Conservation (phyloP, 2,329 filamentous ascomycete genomes). For the Pseudogymnoascus verrucosus region DNA sequence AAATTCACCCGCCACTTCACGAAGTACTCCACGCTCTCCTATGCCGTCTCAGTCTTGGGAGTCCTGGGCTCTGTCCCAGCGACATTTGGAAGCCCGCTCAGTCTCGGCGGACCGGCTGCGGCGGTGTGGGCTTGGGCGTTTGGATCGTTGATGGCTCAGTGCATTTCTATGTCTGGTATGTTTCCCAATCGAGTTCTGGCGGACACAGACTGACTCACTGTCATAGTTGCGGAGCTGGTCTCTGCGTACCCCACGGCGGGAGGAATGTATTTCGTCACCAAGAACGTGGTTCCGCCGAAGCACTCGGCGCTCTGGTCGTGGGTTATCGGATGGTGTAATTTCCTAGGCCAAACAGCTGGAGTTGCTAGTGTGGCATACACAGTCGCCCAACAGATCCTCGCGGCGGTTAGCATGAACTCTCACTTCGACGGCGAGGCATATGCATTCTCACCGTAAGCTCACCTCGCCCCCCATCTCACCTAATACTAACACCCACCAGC, state of each 20-base stretch:
- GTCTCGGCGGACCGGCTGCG: constrained; percentile 52
- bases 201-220: background rate
- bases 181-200: background rate
- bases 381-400: constrained; percentile 56
- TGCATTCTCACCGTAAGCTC: constrained; percentile 47
- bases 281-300: constrained; percentile 52
- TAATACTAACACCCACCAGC: constrained; percentile 27
- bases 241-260: constrained; percentile 60
- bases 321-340: constrained; percentile 61
- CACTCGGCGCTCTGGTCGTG: constrained; percentile 56
- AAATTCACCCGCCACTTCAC: constrained; percentile 56
- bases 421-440: constrained; percentile 40
- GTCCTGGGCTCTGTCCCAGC: constrained; percentile 58
- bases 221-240: constrained; percentile 52
- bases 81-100: constrained; percentile 51
- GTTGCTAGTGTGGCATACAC: constrained; percentile 56
- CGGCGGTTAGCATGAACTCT: constrained; percentile 54
- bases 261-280: constrained; percentile 62
- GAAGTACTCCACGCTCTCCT: constrained; percentile 59
- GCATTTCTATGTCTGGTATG: constrained; percentile 51
- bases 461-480: background rate
- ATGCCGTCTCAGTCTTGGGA: constrained; percentile 57
- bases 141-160: constrained; percentile 55
- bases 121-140: constrained; percentile 60
- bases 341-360: constrained; percentile 55